A percentile compares a stretch with the other conserved stretches of the same genome.
Evolutionary conservation across 2,329 filamentous ascomycete species (phyloP).

Genomic region (Blastomyces emzantsi): DNA sequence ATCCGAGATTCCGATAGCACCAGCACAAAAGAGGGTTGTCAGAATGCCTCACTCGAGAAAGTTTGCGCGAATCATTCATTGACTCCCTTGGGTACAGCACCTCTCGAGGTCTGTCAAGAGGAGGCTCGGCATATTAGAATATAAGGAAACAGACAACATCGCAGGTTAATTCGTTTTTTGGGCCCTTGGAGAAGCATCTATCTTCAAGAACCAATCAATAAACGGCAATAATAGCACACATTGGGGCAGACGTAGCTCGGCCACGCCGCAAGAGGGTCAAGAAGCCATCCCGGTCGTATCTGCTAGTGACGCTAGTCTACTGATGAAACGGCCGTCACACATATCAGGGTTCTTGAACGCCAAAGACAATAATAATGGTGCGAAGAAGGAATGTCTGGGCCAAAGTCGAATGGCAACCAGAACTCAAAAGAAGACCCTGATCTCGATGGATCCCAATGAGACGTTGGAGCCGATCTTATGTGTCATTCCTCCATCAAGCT

Average conservation of each 20-base stretch:
- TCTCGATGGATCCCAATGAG: too few species aligned
- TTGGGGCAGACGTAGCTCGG: neutral
- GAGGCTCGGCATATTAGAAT: neutral
- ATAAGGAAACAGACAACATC: neutral
- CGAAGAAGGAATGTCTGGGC: neutral
- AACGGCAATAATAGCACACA: neutral
- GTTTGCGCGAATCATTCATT: neutral
- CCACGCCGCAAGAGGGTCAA: too few species aligned
- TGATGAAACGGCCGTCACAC: conserved; percentile 3
- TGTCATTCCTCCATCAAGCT: too few species aligned
- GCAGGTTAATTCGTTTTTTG: too few species aligned
- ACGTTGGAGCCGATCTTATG: too few species aligned
- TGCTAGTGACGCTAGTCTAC: neutral
- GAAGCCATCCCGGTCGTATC: neutral
- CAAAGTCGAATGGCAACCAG: neutral
- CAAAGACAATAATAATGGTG: neutral
- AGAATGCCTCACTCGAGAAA: neutral
- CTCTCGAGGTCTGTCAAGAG: neutral
- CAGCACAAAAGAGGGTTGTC: too few species aligned
- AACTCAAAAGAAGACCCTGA: neutral
- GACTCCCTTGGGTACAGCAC: neutral
- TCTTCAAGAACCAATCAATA: neutral
- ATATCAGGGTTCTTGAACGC: neutral
- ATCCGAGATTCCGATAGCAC: neutral
- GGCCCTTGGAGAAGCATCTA: neutral